Conservation (phyloP, 768 basidiomycete species). For the Hypsizygus marmoreus region DNA sequence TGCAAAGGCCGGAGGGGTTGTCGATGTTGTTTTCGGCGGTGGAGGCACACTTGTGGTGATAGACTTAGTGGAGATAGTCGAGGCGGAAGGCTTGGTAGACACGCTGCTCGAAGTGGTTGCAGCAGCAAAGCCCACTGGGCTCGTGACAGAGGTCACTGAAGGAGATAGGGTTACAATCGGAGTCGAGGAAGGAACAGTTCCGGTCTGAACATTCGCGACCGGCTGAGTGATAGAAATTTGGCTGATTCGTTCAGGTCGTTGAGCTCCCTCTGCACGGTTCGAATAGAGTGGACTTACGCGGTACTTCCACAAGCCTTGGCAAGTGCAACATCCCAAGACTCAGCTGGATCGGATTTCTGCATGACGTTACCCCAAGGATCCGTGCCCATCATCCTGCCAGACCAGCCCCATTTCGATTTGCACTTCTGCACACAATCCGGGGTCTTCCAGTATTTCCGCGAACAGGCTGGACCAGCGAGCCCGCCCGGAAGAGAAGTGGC, state of each 20-base stretch:
- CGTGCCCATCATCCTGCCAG: slow-evolving; percentile 50
- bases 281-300: slow-evolving; percentile 11
- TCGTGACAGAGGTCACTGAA: background rate
- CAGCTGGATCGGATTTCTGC: slow-evolving; percentile 29
- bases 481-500: slow-evolving; percentile 35
- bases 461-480: slow-evolving; percentile 50
- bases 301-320: slow-evolving; percentile 45
- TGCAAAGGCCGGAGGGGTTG: slow-evolving; percentile 18
- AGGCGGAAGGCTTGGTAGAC: slow-evolving; percentile 15
- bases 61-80: slow-evolving; percentile 15
- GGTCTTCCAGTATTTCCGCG: slow-evolving; percentile 35
- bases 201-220: slow-evolving; percentile 14
- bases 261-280: slow-evolving; percentile 2
- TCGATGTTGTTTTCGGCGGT: slow-evolving; percentile 11
- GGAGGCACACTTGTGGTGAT: slow-evolving; percentile 13
- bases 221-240: slow-evolving; percentile 14
- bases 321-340: slow-evolving; percentile 36
- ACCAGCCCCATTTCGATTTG: slow-evolving; percentile 47
- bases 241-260: background rate
- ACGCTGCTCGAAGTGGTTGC: slow-evolving; percentile 20
- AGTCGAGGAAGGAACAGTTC: slow-evolving; percentile 6
- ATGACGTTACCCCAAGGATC: slow-evolving; percentile 60
- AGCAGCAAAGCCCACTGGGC: slow-evolving; percentile 5
- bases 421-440: slow-evolving; percentile 40
- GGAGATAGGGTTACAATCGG: slow-evolving; percentile 3